Base-by-base conservation (phyloP, 306 rosid species). In the Urtica urens region DNA sequence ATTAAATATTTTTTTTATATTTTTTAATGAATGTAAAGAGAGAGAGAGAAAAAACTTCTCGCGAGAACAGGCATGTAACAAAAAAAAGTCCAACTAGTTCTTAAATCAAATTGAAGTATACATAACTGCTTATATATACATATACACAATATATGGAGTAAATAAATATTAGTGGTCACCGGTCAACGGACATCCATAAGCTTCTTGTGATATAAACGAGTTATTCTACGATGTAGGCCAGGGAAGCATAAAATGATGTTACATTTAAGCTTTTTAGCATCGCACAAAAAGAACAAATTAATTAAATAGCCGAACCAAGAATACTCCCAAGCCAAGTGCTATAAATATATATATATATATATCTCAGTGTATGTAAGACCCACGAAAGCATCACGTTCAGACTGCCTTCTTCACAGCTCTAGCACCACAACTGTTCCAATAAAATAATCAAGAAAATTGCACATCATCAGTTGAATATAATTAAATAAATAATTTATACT, bases 371-470 rank as follows among this genome's bases (percentile, higher is more conserved):
- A 59, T 57, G 55, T 41, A 8, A 35, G 6, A 35, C n/a, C 30
- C 67, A 20, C 2, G 50, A 45, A 48, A 35, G n/a, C 7, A 46
- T 21, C 26, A 63, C 64, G 29, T 48, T 51, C 38, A 4, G 27
- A 16, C 3, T 46, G n/a, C 42, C 45, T 42, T 49, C 52, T 65
- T 88, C 78, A 88, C 28, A 90, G 78, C 65, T 90, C 99, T 43
- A 90, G 76, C 68, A 90, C 99, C 78, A 85, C 95, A 78, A 82
- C 99, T 90, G 87, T 53, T 18, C 42, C 40, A 24, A 57, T 16
- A 46, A 40, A 40, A 27, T 39, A 45, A 40, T 19, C 26, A 24
- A 37, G 53, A 27, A 8, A 44, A 35, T 27, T 21, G 7, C 10
- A 14, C 14, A 50, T 49, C 9, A 15, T 3, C n/a, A 22, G 12